These are phyloP conservation scores for Aspergillus awamori DNA, from an alignment of 2,329 filamentous ascomycete genomes.

Conservation along the genomic window DNA sequence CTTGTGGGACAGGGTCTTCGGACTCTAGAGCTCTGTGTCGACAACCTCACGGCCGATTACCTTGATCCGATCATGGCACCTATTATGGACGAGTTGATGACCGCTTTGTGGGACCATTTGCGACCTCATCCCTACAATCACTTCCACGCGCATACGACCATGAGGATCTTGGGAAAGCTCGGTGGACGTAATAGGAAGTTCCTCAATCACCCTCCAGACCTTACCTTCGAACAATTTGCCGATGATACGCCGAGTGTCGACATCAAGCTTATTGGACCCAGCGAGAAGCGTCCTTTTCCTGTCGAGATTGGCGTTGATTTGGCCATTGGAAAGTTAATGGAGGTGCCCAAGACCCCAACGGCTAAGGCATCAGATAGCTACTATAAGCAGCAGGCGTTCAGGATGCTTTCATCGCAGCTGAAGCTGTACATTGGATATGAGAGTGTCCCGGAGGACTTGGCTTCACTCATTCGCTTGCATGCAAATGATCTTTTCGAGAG, in stretches of 20 bases:
- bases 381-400: conserved; percentile 92
- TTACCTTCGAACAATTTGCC: conserved; percentile 80
- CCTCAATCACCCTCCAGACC: conserved; percentile 82
- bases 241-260: conserved; percentile 90
- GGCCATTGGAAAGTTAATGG: conserved; percentile 84
- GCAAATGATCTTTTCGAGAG: conserved; percentile 79
- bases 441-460: conserved; percentile 84
- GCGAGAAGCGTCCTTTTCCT: conserved; percentile 85
- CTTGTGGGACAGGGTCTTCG: conserved; percentile 91
- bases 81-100: conserved; percentile 98
- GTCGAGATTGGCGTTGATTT: conserved; percentile 83
- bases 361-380: conserved; percentile 71
- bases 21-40: conserved; percentile 93
- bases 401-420: conserved; percentile 82
- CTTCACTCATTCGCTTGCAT: conserved; percentile 80
- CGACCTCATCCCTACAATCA: conserved; percentile 93
- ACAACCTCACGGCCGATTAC: conserved; percentile 97
- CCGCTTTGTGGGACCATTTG: conserved; percentile 92
- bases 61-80: conserved; percentile 98
- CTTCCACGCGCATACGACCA: conserved; percentile 96
- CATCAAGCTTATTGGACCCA: conserved; percentile 83
- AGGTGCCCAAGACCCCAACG: conserved; percentile 66
- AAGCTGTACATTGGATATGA: conserved; percentile 90
- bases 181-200: conserved; percentile 95
- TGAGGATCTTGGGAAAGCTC: conserved; percentile 94